A percentile compares a stretch with the other conserved stretches of the same genome.
These are phyloP conservation scores for Asclepias syriaca DNA, from an alignment of 257 asterid species.

Conservation along the genomic window DNA sequence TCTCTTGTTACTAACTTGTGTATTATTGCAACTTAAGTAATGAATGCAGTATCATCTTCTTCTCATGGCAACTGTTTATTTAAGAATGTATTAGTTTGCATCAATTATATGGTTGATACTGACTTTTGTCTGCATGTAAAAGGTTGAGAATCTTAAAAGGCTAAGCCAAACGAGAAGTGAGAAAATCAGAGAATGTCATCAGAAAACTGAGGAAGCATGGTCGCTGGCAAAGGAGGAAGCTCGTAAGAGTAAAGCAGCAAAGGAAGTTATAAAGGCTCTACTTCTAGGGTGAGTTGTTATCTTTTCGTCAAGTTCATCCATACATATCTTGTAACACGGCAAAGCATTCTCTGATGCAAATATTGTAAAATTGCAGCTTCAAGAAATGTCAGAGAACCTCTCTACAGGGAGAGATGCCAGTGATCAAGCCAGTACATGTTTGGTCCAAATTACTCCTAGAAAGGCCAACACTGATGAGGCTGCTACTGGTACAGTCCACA, in stretches of 20 bases:
- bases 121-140: not conserved
- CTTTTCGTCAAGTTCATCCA: not conserved
- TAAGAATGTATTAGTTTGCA: too few species aligned
- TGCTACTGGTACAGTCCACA: constrained; percentile 14
- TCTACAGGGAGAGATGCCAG: constrained; percentile 15
- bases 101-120: not conserved
- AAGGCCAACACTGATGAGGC: constrained; percentile 19
- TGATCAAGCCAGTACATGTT: constrained; percentile 20
- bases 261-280: constrained; percentile 44
- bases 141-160: constrained; percentile 36
- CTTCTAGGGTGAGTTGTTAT: constrained; percentile 34
- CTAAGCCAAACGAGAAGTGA: constrained; percentile 35
- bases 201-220: constrained; percentile 41
- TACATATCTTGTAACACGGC: not conserved
- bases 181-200: constrained; percentile 34
- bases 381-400: constrained; percentile 27
- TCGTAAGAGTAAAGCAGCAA: constrained; percentile 43
- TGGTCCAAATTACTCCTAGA: constrained; percentile 16
- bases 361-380: constrained; percentile 28
- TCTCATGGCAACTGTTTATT: not conserved
- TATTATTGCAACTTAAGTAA: not conserved
- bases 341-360: constrained; percentile 1
- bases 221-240: constrained; percentile 47
- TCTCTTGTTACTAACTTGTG: not conserved
- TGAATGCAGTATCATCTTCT: not conserved